A percentile compares a stretch with the other conserved stretches of the same genome.
These are phyloP conservation scores for Hypoxylon intermedium DNA, from an alignment of 495 filamentous ascomycete genomes.

Conservation along the genomic window DNA sequence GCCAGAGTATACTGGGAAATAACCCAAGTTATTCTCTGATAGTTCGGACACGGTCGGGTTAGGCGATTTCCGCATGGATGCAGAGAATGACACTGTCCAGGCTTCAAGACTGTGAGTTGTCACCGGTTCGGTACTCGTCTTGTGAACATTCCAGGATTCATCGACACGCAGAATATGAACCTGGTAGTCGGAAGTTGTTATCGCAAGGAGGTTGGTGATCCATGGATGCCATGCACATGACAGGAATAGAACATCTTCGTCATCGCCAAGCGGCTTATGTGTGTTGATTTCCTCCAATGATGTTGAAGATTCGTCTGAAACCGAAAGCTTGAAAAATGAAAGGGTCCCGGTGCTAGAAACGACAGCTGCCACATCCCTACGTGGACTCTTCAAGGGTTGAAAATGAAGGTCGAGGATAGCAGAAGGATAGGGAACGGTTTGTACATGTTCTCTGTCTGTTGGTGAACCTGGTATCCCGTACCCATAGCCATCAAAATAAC, in stretches of 20 bases:
- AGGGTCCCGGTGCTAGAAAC: slow-evolving; percentile 77
- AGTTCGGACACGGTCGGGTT: slow-evolving; percentile 2
- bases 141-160: slow-evolving; percentile 35
- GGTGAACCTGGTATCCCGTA: slow-evolving; percentile 20
- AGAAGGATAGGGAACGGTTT: slow-evolving; percentile 64
- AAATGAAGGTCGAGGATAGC: slow-evolving; percentile 90
- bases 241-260: slow-evolving; percentile 66
- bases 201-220: slow-evolving; percentile 56
- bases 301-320: slow-evolving; percentile 19
- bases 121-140: slow-evolving; percentile 37
- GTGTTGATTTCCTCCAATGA: slow-evolving; percentile 46
- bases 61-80: slow-evolving; percentile 3
- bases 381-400: slow-evolving; percentile 55
- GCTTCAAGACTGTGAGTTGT: slow-evolving; percentile 64
- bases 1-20: slow-evolving; percentile 65
- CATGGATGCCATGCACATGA: slow-evolving; percentile 75
- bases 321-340: slow-evolving; percentile 63
- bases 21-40: background rate
- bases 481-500: background rate
- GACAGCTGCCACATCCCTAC: slow-evolving; percentile 65
- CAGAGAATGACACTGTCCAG: slow-evolving; percentile 69
- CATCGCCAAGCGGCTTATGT: slow-evolving; percentile 45
- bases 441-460: slow-evolving; percentile 46
- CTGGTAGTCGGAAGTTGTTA: slow-evolving; percentile 73
- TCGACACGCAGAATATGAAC: slow-evolving; percentile 57